Percentiles rank a stretch among this genome's conserved stretches.
Conservation (phyloP, 495 filamentous ascomycete species). For the Bombardia bombarda region DNA sequence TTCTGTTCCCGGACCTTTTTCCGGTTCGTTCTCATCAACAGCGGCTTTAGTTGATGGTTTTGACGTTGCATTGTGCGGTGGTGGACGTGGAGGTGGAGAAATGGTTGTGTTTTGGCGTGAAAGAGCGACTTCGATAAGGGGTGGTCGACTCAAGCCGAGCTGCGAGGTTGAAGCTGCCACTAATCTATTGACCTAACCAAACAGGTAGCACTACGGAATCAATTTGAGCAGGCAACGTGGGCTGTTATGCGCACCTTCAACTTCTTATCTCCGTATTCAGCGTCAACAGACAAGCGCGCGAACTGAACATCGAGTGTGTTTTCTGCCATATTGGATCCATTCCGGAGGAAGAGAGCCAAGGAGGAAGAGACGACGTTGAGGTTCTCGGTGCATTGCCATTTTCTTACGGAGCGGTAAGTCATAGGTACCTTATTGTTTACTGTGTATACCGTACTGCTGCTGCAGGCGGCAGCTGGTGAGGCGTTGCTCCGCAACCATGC, state of each 20-base stretch:
- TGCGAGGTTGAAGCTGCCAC: not conserved
- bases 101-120: not conserved
- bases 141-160: not conserved
- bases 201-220: not conserved
- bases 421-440: not conserved
- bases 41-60: not conserved
- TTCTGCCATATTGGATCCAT: not conserved
- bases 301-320: not conserved
- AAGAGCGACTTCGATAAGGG: not conserved
- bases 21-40: not conserved
- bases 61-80: not conserved
- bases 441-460: too few relatives aligned
- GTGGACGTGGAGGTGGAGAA: not conserved
- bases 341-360: not conserved
- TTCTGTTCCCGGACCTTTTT: not conserved
- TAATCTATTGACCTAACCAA: not conserved
- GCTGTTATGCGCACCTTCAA: not conserved
- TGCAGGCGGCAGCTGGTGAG: not conserved
- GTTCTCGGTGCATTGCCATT: not conserved
- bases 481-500: not conserved
- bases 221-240: not conserved
- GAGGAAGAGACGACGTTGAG: conserved; percentile 19
- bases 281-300: not conserved
- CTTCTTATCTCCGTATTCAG: not conserved
- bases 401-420: not conserved